phyloP scores from a whole-genome alignment of 2,329 filamentous ascomycete species.

The Penicillium expansum region DNA sequence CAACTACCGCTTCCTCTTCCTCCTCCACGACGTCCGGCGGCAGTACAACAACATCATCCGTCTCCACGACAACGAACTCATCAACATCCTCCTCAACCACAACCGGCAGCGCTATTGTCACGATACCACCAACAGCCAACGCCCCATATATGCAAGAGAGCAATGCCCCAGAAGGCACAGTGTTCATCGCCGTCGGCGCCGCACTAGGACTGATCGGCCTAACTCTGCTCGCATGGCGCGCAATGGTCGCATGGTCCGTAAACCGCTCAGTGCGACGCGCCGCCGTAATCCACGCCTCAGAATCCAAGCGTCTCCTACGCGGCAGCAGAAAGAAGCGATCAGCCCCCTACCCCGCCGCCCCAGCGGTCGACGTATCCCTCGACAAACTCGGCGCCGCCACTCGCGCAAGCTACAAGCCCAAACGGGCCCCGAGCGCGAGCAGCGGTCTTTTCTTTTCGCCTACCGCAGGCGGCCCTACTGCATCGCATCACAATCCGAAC shows the following conservation, averaged over 20 bases:
- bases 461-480: slow-evolving; percentile 62
- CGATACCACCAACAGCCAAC: slow-evolving; percentile 75
- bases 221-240: slow-evolving; percentile 83
- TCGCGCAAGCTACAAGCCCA: slow-evolving; percentile 40
- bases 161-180: slow-evolving; percentile 80
- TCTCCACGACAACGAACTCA: slow-evolving; percentile 14
- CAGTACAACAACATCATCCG: slow-evolving; percentile 24
- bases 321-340: slow-evolving; percentile 41
- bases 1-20: slow-evolving; percentile 22
- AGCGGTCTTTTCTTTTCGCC: slow-evolving; percentile 92
- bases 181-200: slow-evolving; percentile 93
- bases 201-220: slow-evolving; percentile 79
- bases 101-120: slow-evolving; percentile 61
- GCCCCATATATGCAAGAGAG: slow-evolving; percentile 93
- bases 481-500: slow-evolving; percentile 49
- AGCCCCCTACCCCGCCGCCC: slow-evolving; percentile 18
- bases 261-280: slow-evolving; percentile 88
- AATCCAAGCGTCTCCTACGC: slow-evolving; percentile 66
- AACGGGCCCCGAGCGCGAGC: slow-evolving; percentile 52
- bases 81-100: slow-evolving; percentile 55
- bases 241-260: slow-evolving; percentile 81
- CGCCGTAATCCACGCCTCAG: slow-evolving; percentile 70
- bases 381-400: slow-evolving; percentile 47
- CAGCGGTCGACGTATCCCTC: slow-evolving; percentile 50
- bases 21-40: slow-evolving; percentile 17